Base-by-base conservation (phyloP, 176 grass and related monocot genomes). In the Pontederia paniculata region DNA sequence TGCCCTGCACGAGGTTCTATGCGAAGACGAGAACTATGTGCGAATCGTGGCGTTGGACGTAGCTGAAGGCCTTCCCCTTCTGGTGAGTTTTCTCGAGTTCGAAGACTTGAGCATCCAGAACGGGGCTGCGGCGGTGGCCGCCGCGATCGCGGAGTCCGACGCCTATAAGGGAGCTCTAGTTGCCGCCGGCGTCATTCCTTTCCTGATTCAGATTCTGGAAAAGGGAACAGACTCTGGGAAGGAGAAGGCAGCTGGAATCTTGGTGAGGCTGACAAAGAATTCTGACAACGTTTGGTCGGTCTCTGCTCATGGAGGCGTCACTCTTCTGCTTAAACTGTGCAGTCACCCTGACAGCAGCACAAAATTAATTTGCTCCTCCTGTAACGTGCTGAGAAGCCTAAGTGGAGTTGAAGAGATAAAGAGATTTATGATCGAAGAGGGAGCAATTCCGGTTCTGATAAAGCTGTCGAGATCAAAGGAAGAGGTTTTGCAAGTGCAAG, bases 231-330 rank as follows among this genome's bases (percentile, higher is more conserved):
- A 52, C 70, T 48, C 57, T 19, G 76, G 55, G 23, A 87, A 73
- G 73, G 77, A 87, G 74, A 78, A 68, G 13, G 76, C 86, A 41
- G 86, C 64, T 44, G 58, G 76, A 68, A 50, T 71, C 55, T 67
- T 97, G 74, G 73, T 54, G 20, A 81, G 76, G 48, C 78, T 97
- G 62, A 97, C 91, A 13, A 83, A 84, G 70, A 97, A 97, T 54
- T 97, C 91, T 0, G 82, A 97, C 55, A 97, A 97, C 64, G 83
- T 81, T 68, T 97, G 91, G 91, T 88, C 91, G 14, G 80, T 97
- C 68, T 83, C 73, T 44, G 91, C 91, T 44, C 82, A 97, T 66
- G 86, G 86, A 7, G 86, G 91, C 13, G 67, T 97, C 65, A 74
- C 79, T 18, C 81, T 76, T 18, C 80, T 98, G 63, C 62, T 90